A percentile compares a stretch with the other conserved stretches of the same genome.
phyloP scores from a whole-genome alignment of 1,284 basidiomycete species.

The Lentinula novae-zelandiae region DNA sequence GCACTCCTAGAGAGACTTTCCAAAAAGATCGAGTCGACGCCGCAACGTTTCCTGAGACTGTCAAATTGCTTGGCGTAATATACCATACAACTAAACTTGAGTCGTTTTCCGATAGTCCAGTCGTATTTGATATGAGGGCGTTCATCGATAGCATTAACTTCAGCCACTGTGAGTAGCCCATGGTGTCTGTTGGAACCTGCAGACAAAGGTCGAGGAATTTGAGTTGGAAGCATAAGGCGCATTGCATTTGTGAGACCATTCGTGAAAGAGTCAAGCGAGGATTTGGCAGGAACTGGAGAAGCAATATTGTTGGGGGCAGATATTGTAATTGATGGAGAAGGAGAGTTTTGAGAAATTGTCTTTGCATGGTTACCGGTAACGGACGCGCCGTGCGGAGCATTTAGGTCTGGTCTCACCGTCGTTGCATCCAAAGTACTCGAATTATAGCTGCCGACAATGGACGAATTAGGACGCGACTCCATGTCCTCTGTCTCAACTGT shows the following conservation, averaged over 20 bases:
- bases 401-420: constrained; percentile 29
- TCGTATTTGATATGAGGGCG: constrained; percentile 78
- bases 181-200: constrained; percentile 37
- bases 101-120: constrained; percentile 66
- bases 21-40: constrained; percentile 58
- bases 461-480: constrained; percentile 17
- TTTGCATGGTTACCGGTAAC: background rate
- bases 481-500: constrained; percentile 15
- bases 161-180: constrained; percentile 38
- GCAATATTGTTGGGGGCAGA: constrained; percentile 16
- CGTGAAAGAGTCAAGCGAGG: constrained; percentile 44
- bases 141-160: constrained; percentile 51
- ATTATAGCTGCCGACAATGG: constrained; percentile 16
- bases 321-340: constrained; percentile 10
- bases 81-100: constrained; percentile 74
- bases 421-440: constrained; percentile 28
- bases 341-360: background rate
- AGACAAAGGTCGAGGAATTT: constrained; percentile 27
- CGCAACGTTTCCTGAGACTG: constrained; percentile 57
- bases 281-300: constrained; percentile 22
- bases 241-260: constrained; percentile 54
- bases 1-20: constrained; percentile 58
- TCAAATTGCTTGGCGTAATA: constrained; percentile 82
- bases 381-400: too few relatives aligned
- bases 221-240: constrained; percentile 41